Evolutionary conservation across 2,329 filamentous ascomycete species (phyloP), one percentile per base, ranked within the genome.

Genomic region (Apiospora arundinis): DNA sequence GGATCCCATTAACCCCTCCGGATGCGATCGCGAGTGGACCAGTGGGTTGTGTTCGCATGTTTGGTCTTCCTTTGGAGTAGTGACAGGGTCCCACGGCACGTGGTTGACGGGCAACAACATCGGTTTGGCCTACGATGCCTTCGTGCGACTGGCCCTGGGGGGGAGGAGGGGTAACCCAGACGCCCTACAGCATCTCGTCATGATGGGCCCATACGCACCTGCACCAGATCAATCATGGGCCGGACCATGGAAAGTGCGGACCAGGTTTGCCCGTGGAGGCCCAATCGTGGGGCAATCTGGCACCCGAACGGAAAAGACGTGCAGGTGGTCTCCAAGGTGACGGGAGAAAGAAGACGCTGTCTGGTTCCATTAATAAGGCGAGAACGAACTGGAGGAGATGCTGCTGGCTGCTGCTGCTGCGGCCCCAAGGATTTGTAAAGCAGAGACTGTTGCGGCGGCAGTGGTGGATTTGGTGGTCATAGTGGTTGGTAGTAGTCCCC

Each of bases 381-480:
- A 28, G 11, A 40, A 12, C 56, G 56, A 40, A 63, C 18, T n/a
- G 28, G 18, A n/a, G 28, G 16, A 3, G 28, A 25, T 25, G 25
- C 8, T 52, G 46, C 40, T 42, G 12, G 49, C 25, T 60, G 52
- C 2, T 60, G 28, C 52, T 28, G 52, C 52, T 21, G 25, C 16
- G 28, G 6, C 46, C 32, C 52, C 28, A 60, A 32, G 25, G 32
- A 6, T 32, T 32, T 16, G 18, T 60, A 63, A n/a, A n/a, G n/a
- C n/a, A n/a, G 32, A 37, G 56, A 63, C 18, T 21, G 28, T 11
- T 63, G 56, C 28, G 56, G 56, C 21, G 56, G 56, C 28, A 37
- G 28, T 32, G 28, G 52, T 60, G 52, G 49, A 28, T n/a, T 63
- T 63, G 18, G 56, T 63, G 32, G 56, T 63, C 32, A 63, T 63